Conservation (phyloP, 805 yeast genomes). For the Saturnispora besseyi region DNA sequence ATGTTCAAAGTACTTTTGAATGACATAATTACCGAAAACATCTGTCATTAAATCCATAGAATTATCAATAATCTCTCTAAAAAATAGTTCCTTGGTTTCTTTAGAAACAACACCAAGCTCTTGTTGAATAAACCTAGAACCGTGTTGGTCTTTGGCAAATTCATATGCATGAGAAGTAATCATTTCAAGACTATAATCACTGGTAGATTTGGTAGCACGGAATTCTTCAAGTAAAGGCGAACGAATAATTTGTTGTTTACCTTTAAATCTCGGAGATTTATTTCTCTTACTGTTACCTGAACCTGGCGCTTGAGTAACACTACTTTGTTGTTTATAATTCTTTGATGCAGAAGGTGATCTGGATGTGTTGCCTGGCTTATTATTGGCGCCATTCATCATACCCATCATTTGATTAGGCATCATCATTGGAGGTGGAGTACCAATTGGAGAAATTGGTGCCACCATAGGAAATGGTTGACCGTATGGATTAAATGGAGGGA, state of each 20-base stretch:
- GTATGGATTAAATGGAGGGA: slow-evolving; percentile 44
- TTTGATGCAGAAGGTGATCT: slow-evolving; percentile 4
- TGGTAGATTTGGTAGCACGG: slow-evolving; percentile 45
- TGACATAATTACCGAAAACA: slow-evolving; percentile 95
- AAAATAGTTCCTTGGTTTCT: slow-evolving; percentile 72
- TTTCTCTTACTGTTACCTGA: slow-evolving; percentile 11
- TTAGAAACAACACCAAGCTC: slow-evolving; percentile 53
- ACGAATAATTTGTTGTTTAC: slow-evolving; percentile 46
- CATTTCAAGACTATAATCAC: slow-evolving; percentile 57
- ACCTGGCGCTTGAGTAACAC: background rate
- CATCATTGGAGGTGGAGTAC: slow-evolving; percentile 10
- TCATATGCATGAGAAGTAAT: slow-evolving; percentile 83
- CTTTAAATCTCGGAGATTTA: slow-evolving; percentile 18
- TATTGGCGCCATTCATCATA: slow-evolving; percentile 5
- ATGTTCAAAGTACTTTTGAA: slow-evolving; percentile 85
- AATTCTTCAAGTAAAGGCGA: slow-evolving; percentile 82
- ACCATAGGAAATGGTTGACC: slow-evolving; percentile 16
- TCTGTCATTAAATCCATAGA: slow-evolving; percentile 82
- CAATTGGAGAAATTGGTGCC: slow-evolving; percentile 21
- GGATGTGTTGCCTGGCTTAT: background rate
- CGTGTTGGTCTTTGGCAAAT: slow-evolving; percentile 93
- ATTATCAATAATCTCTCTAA: slow-evolving; percentile 71
- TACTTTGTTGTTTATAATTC: background rate
- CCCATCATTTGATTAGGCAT: slow-evolving; percentile 11
- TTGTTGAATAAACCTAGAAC: slow-evolving; percentile 93